Conservation (phyloP, 331 rosid genomes). For the Stylosanthes scabra region DNA sequence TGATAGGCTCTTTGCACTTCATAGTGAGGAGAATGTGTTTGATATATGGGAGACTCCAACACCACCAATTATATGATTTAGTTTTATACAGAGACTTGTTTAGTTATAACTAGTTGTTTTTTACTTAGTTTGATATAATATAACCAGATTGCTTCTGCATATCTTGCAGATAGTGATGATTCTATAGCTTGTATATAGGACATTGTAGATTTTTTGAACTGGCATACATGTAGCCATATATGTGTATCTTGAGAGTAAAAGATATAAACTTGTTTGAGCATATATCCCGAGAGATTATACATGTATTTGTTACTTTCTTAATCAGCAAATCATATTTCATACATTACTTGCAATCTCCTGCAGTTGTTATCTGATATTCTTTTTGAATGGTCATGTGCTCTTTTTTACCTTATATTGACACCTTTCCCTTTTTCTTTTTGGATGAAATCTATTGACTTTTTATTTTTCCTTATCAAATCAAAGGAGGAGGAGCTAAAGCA, state of each 20-base stretch:
- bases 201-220: constrained; percentile 31
- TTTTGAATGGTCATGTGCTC: constrained; percentile 30
- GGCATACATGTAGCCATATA: constrained; percentile 22
- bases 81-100: constrained; percentile 22
- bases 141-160: constrained; percentile 36
- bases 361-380: constrained; percentile 17
- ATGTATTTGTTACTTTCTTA: too few relatives aligned
- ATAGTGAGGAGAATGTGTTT: constrained; percentile 95
- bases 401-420: constrained; percentile 37
- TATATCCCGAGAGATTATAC: constrained; percentile 27
- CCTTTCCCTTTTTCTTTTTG: constrained; percentile 32
- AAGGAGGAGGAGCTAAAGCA: constrained; percentile 21
- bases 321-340: too few relatives aligned
- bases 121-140: constrained; percentile 32
- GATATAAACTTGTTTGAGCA: constrained; percentile 26
- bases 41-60: constrained; percentile 97
- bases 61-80: constrained; percentile 61
- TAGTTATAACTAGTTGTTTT: constrained; percentile 1
- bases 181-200: constrained; percentile 33
- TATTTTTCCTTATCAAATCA: constrained; percentile 38
- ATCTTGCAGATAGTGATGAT: constrained; percentile 30
- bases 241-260: constrained; percentile 20
- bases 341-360: constrained; percentile 26
- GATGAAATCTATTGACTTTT: constrained; percentile 17
- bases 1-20: constrained; percentile 92